A percentile compares a stretch with the other conserved stretches of the same genome.
Evolutionary conservation across 2,329 filamentous ascomycete species (phyloP).

Genomic region (Aspergillus pseudonomiae): DNA sequence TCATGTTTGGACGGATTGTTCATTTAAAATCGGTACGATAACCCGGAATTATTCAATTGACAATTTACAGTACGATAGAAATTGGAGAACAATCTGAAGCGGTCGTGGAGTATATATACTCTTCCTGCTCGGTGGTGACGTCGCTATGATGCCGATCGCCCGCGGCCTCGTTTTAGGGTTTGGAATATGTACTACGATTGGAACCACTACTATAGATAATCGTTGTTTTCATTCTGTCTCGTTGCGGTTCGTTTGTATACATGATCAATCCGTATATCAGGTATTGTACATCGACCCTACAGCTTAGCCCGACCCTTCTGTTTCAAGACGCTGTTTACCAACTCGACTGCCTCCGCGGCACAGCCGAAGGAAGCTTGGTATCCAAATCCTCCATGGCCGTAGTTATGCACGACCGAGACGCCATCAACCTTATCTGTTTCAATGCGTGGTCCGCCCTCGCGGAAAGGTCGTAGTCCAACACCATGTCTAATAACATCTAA

Average conservation of each 20-base stretch:
- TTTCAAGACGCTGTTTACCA: slow-evolving; percentile 61
- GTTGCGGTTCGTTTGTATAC: neutral
- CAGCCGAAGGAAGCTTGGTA: slow-evolving; percentile 72
- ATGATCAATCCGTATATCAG: neutral
- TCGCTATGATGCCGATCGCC: slow-evolving; percentile 5
- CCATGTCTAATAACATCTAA: slow-evolving; percentile 78
- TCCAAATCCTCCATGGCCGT: slow-evolving; percentile 58
- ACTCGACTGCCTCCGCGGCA: slow-evolving; percentile 64
- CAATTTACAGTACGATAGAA: neutral
- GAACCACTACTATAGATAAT: neutral
- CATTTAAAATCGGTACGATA: neutral
- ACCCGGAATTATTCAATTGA: neutral
- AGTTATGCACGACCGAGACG: slow-evolving; percentile 54
- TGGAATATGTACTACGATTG: neutral
- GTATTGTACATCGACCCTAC: slow-evolving; percentile 12
- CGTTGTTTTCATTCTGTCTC: neutral
- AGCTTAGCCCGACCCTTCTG: slow-evolving; percentile 37
- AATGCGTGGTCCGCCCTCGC: slow-evolving; percentile 72
- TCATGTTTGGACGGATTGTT: slow-evolving; percentile 16
- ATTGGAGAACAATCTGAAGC: neutral
- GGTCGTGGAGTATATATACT: neutral
- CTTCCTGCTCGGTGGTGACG: slow-evolving; percentile 1
- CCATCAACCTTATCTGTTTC: slow-evolving; percentile 71
- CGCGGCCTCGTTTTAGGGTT: neutral
- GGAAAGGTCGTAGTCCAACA: slow-evolving; percentile 77